phyloP scores from a whole-genome alignment of 768 basidiomycete genomes.

The Rhodocollybia butyracea region DNA sequence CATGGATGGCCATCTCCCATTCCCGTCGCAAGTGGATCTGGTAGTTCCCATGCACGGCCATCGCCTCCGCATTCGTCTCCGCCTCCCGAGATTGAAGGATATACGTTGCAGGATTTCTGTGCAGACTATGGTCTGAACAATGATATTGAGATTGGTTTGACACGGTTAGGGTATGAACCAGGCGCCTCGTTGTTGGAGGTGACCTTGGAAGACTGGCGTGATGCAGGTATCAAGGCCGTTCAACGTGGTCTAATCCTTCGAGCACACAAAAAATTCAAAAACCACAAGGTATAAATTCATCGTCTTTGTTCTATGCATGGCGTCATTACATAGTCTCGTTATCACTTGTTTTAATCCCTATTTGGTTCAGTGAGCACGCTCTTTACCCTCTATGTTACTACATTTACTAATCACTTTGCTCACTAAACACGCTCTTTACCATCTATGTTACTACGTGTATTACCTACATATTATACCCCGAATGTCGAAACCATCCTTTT shows the following conservation, averaged over 20 bases:
- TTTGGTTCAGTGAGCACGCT: too few relatives aligned
- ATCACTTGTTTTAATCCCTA: too few relatives aligned
- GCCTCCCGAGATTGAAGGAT: neutral
- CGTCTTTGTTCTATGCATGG: too few relatives aligned
- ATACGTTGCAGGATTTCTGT: neutral
- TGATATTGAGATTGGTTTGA: neutral
- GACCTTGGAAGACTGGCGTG: constrained; percentile 6
- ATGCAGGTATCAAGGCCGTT: constrained; percentile 11
- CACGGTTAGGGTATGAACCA: neutral
- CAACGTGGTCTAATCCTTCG: constrained; percentile 8
- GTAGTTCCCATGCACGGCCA: too few relatives aligned
- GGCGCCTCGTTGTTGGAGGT: neutral
- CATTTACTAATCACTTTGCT: neutral
- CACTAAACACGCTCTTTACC: too few relatives aligned
- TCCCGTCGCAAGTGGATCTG: neutral
- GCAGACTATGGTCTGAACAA: neutral
- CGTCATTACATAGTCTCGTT: too few relatives aligned
- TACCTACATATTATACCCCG: constrained; percentile 14
- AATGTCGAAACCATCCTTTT: constrained; percentile 23
- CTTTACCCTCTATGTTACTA: too few relatives aligned
- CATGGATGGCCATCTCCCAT: neutral
- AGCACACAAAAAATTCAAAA: constrained; percentile 4
- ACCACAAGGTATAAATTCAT: neutral
- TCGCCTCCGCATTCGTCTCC: neutral
- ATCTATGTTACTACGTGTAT: neutral